Evolutionary conservation across 768 basidiomycete genomes (phyloP).

Genomic region (Amanita molliuscula): DNA sequence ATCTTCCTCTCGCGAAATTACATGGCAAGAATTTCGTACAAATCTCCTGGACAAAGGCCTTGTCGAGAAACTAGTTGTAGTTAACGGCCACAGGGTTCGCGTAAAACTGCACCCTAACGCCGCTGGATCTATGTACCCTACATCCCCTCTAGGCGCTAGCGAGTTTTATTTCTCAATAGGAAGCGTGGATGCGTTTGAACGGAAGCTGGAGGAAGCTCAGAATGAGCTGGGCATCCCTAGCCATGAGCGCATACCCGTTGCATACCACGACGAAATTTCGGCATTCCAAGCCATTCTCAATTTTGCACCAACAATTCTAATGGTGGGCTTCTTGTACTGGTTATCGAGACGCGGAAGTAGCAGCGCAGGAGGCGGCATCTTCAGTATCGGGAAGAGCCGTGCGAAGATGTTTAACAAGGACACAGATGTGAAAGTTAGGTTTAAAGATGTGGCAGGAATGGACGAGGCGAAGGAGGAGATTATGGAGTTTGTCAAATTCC

Average conservation of each 20-base stretch:
- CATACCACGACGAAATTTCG: constrained; percentile 92
- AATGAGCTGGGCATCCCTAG: constrained; percentile 85
- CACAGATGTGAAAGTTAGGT: constrained; percentile 85
- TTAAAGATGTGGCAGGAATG: constrained; percentile 98
- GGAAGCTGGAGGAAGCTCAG: constrained; percentile 91
- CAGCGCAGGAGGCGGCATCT: constrained; percentile 79
- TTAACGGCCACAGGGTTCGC: constrained; percentile 85
- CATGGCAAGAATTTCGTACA: constrained; percentile 98
- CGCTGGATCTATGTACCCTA: constrained; percentile 66
- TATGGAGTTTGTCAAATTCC: constrained; percentile 99
- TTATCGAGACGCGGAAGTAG: constrained; percentile 65
- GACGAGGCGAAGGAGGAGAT: constrained; percentile 99
- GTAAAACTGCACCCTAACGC: constrained; percentile 91
- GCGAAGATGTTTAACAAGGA: constrained; percentile 97
- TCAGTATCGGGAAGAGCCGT: constrained; percentile 92
- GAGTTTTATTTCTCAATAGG: constrained; percentile 96
- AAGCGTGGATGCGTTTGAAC: constrained; percentile 92
- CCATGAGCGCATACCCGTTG: constrained; percentile 90
- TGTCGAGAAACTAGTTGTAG: constrained; percentile 86
- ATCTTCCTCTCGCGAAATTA: constrained; percentile 76
- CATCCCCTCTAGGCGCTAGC: constrained; percentile 35
- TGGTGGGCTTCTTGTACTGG: constrained; percentile 85
- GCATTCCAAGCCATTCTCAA: constrained; percentile 72
- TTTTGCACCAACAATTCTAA: constrained; percentile 90
- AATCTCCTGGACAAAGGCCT: constrained; percentile 95